Base-by-base conservation (phyloP, 192 early-diverging fungal genomes). In the Coemansia sp. region DNA sequence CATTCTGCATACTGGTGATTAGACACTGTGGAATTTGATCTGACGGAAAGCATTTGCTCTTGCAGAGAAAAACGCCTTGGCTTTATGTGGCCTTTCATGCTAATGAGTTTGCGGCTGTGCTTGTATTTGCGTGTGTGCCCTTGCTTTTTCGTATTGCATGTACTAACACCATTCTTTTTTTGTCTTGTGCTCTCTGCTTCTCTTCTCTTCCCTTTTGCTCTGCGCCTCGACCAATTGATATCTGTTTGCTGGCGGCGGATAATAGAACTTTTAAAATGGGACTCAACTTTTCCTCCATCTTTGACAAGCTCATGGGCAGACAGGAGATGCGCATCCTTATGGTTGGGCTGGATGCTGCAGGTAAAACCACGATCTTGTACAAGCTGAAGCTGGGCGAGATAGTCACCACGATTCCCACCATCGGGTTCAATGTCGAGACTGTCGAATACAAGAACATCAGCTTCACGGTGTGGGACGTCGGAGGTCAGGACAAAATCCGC, bases 321-420 rank as follows among this genome's bases (percentile, higher is more conserved):
- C 92, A 90, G 81, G 95, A 97, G 78, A 95, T 96, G 93, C 93
- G 95, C 64, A 95, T 98, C 83, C 85, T 99, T 77, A 97, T 98
- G 95, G 94, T 95, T 41, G 94, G 94, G 45, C 86, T 94, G 73
- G 93, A 94, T 81, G 94, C 92, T n/a, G 93, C 93, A 56, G 93
- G 94, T 76, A 99, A 99, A 85, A 99, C 97, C 72, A 99, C 97
- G 84, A 96, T 99, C 75, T 86, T 99, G 76, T 99, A 98, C 87
- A 97, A 95, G 88, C 90, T 99, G 67, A 97, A 97, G 88, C 86
- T 99, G 37, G 97, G 97, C 66, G 95, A 99, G 86, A 94, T 98
- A 72, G 95, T 99, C 69, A 98, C 97, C 59, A 99, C 97, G 63
- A 96, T 99, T 75, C 97, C 97, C 56, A 98, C 97, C 74, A 98